A percentile compares a stretch with the other conserved stretches of the same genome.
Conservation (phyloP, 2,329 filamentous ascomycete genomes). For the Dothideomycetidae sp. region DNA sequence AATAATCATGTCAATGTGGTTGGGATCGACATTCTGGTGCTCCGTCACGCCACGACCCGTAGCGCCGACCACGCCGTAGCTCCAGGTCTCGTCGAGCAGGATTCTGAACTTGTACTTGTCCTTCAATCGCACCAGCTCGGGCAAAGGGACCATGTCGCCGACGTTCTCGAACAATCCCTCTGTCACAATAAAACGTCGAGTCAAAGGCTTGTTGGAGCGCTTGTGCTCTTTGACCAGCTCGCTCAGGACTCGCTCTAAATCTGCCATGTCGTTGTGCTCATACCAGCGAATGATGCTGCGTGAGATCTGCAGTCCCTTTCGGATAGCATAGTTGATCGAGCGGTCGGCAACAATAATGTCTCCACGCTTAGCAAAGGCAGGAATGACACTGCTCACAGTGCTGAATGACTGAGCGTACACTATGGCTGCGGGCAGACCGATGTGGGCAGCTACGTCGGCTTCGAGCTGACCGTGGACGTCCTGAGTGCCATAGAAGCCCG, state of each 20-base stretch:
- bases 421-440: conserved; percentile 80
- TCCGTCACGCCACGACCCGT: conserved; percentile 89
- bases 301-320: conserved; percentile 86
- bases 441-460: conserved; percentile 76
- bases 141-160: conserved; percentile 72
- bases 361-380: conserved; percentile 89
- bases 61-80: conserved; percentile 83
- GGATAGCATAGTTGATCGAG: conserved; percentile 83
- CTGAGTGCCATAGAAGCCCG: conserved; percentile 95
- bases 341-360: conserved; percentile 95
- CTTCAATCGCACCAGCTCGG: conserved; percentile 84
- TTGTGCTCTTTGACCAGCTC: conserved; percentile 79
- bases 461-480: conserved; percentile 98
- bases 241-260: conserved; percentile 72
- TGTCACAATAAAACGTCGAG: conserved; percentile 86
- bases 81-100: conserved; percentile 95
- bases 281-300: conserved; percentile 87
- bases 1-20: conserved; percentile 92
- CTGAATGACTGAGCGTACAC: conserved; percentile 94
- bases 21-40: conserved; percentile 87
- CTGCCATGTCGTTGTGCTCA: conserved; percentile 90
- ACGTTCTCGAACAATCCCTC: conserved; percentile 87
- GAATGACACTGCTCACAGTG: conserved; percentile 92
- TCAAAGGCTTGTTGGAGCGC: conserved; percentile 69
- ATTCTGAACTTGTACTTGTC: conserved; percentile 95